A percentile compares a stretch with the other conserved stretches of the same genome.
Evolutionary conservation across 164 flowering plant genomes (phyloP).

Genomic region (Dillenia turbinata): DNA sequence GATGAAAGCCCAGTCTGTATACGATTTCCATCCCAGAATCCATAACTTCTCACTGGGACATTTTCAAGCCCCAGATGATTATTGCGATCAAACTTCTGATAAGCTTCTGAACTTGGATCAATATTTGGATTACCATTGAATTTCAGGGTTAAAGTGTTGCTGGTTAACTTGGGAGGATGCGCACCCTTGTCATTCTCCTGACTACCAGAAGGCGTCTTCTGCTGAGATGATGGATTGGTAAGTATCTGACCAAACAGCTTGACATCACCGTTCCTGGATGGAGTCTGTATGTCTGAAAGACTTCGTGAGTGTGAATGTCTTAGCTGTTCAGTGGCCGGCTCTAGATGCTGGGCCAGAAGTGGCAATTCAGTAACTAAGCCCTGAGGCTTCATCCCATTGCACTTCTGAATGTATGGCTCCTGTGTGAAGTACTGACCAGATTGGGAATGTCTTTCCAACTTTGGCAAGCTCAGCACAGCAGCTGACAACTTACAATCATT

Average conservation of each 20-base stretch:
- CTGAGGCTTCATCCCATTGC: slow-evolving; percentile 28
- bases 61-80: slow-evolving; percentile 37
- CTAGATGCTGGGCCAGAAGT: slow-evolving; percentile 18
- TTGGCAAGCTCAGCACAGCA: slow-evolving; percentile 19
- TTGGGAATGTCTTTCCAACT: slow-evolving; percentile 15
- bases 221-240: slow-evolving; percentile 36
- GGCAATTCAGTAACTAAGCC: slow-evolving; percentile 26
- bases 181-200: slow-evolving; percentile 20
- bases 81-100: slow-evolving; percentile 28
- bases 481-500: slow-evolving; percentile 15
- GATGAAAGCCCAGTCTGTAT: slow-evolving; percentile 51
- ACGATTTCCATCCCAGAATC: slow-evolving; percentile 75
- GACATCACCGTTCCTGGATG: slow-evolving; percentile 53
- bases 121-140: slow-evolving; percentile 15
- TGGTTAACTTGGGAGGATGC: slow-evolving; percentile 15
- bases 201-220: slow-evolving; percentile 20
- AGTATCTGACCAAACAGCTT: slow-evolving; percentile 85
- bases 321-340: slow-evolving; percentile 15
- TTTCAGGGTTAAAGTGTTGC: slow-evolving; percentile 27
- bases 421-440: slow-evolving; percentile 13
- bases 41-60: slow-evolving; percentile 46
- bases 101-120: slow-evolving; percentile 22
- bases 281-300: slow-evolving; percentile 37
- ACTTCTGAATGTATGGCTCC: slow-evolving; percentile 34
- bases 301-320: slow-evolving; percentile 24